Base-by-base conservation (phyloP, 1,284 basidiomycete species). In the Trametes hirsuta region DNA sequence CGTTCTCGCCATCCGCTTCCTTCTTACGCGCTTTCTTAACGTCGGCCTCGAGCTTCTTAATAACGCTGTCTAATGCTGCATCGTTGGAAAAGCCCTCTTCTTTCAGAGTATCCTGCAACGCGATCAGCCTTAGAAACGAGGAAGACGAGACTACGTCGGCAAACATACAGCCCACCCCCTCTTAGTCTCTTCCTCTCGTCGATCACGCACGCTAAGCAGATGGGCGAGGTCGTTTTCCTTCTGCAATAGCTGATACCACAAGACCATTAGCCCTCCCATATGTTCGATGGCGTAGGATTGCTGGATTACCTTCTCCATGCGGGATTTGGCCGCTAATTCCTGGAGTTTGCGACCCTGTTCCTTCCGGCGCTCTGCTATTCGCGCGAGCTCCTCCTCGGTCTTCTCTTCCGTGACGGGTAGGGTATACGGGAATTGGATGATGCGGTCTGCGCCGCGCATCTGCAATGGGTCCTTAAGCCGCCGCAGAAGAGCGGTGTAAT, bases 341-440 rank as follows among this genome's bases (percentile, higher is more conserved):
- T 97, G 95, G 48, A 99, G 72, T 68, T 95, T 88, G 57, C 86
- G 82, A 0, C 94, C 95, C 62, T 95, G 91, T 72, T 97, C 94
- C 69, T 85, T 88, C 61, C 92, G 79, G 70, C 88, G 87, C 73
- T 97, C 95, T 0, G 89, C 80, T 42, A 88, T 84, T 24, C 86
- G 82, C 0, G 86, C 84, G 0, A 97, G 74, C 70, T 98, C 97
- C 66, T 97, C 97, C 67, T 95, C 93, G 0, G 94, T 92, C 75
- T 96, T 97, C 74, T 97, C 95, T 48, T 93, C 90, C 0, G 83
- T 77, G 0, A 85, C 81, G 8, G 91, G 84, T 34, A 86, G 69
- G 0, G 81, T 77, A 72, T 88, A 97, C 0, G 95, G 95, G 71
- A 95, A 95, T 74, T 97, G 94, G 36, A 95, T 77, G 62, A 96